phyloP scores from a whole-genome alignment of 2,329 filamentous ascomycete genomes.

The Teratosphaeria epicoccoides region DNA sequence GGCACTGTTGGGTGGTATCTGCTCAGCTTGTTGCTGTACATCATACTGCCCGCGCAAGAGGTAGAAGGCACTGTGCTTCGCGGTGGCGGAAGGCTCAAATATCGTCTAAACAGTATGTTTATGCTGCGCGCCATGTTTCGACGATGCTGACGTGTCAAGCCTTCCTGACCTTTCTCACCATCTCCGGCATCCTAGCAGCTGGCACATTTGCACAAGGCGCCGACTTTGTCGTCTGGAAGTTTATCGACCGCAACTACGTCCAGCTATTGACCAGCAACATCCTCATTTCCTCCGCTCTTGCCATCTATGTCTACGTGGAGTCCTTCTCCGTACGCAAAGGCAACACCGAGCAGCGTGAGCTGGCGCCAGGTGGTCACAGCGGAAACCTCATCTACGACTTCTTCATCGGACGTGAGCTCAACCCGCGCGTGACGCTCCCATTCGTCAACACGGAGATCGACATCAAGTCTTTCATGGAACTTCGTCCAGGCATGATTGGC shows the following conservation, averaged over 20 bases:
- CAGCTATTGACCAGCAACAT: slow-evolving; percentile 78
- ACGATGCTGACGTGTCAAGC: slow-evolving; percentile 38
- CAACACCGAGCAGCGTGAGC: slow-evolving; percentile 61
- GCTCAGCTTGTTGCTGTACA: slow-evolving; percentile 63
- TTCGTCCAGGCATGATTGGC: slow-evolving; percentile 82
- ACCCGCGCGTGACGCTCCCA: slow-evolving; percentile 71
- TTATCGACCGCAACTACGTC: slow-evolving; percentile 82
- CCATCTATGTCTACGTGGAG: slow-evolving; percentile 67
- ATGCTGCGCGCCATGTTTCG: not conserved
- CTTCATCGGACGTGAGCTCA: slow-evolving; percentile 92
- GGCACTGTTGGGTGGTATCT: slow-evolving; percentile 69
- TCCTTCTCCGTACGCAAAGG: slow-evolving; percentile 74
- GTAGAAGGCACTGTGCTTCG: slow-evolving; percentile 59
- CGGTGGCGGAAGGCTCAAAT: slow-evolving; percentile 65
- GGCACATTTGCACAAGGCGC: slow-evolving; percentile 70
- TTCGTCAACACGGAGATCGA: slow-evolving; percentile 69
- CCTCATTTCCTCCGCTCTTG: slow-evolving; percentile 60
- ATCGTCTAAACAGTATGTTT: slow-evolving; percentile 54
- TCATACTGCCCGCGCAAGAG: slow-evolving; percentile 63
- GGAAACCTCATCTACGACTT: slow-evolving; percentile 90
- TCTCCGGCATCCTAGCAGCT: slow-evolving; percentile 57
- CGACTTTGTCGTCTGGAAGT: slow-evolving; percentile 81
- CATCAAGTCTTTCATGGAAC: slow-evolving; percentile 80
- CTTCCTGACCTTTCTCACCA: slow-evolving; percentile 63
- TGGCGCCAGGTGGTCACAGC: slow-evolving; percentile 69